phyloP scores from a whole-genome alignment of 2,329 filamentous ascomycete genomes.

The Monilinia fructicola region DNA sequence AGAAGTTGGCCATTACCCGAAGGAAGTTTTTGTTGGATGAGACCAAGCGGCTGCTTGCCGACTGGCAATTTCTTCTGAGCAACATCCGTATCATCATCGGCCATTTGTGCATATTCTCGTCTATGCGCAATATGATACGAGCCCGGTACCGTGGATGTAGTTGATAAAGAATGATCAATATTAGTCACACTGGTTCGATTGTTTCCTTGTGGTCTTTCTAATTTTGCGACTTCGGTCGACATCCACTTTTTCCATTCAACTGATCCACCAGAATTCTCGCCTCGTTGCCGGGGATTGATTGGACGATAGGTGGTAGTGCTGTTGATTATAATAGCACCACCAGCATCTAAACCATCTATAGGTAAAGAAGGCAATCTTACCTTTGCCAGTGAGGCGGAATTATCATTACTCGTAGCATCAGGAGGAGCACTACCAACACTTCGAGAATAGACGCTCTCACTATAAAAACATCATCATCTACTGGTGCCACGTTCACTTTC shows the following conservation, averaged over 20 bases:
- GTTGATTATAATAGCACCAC: constrained; percentile 43
- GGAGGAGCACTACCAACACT: constrained; percentile 36
- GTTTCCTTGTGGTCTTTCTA: constrained; percentile 43
- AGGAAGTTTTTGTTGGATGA: constrained; percentile 29
- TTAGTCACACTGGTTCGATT: constrained; percentile 33
- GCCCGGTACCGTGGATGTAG: constrained; percentile 37
- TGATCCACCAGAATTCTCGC: constrained; percentile 48
- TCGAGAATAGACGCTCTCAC: constrained; percentile 40
- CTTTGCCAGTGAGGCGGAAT: constrained; percentile 16
- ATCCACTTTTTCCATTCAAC: constrained; percentile 57
- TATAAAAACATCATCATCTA: constrained; percentile 31
- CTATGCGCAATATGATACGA: constrained; percentile 45
- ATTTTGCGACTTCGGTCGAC: constrained; percentile 51
- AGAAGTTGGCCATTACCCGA: constrained; percentile 19
- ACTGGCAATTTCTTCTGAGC: constrained; percentile 22
- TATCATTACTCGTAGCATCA: constrained; percentile 15
- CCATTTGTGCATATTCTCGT: constrained; percentile 53
- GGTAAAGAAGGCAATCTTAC: constrained; percentile 30
- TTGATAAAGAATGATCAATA: constrained; percentile 18
- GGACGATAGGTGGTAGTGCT: constrained; percentile 38
- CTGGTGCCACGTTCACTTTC: background rate
- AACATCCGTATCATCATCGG: constrained; percentile 41
- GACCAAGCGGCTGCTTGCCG: constrained; percentile 33
- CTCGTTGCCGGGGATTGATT: constrained; percentile 39
- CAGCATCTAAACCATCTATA: constrained; percentile 29